Percentiles rank a stretch among this genome's conserved stretches.
Conservation (phyloP, 2,329 filamentous ascomycete genomes). For the Bipolaris gigantea region DNA sequence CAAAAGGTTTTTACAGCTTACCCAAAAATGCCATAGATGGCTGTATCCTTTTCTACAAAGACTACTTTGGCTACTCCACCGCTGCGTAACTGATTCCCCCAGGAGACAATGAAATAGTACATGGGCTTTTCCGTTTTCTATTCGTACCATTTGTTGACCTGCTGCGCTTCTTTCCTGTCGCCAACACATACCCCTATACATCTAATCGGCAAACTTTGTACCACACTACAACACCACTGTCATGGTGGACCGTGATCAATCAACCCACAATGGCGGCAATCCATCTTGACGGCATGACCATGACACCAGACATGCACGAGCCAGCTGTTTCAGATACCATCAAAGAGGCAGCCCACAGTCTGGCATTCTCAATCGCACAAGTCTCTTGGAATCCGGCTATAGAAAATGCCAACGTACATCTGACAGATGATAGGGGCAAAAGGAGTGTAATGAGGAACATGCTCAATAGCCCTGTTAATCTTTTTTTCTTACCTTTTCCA, state of each 20-base stretch:
- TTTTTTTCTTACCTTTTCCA: no score
- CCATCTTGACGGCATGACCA: conserved; percentile 41
- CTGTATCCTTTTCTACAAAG: no score
- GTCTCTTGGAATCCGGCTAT: not conserved
- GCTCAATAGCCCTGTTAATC: no score
- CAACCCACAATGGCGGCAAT: conserved; percentile 10
- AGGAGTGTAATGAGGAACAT: conserved; percentile 13
- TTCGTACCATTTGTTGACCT: no score
- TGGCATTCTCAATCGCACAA: conserved; percentile 9
- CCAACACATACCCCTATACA: no score
- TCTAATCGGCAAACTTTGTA: no score
- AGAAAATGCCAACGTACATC: not conserved
- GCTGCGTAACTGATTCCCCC: no score
- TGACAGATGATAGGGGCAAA: conserved; percentile 33
- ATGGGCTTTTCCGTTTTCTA: no score
- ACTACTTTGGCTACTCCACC: no score
- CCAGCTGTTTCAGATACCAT: conserved; percentile 8
- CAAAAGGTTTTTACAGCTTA: no score
- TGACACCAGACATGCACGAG: conserved; percentile 19
- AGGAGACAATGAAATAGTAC: no score
- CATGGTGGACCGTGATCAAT: not conserved
- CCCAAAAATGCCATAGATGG: not conserved
- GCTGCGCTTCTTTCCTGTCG: no score
- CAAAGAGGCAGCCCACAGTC: conserved; percentile 5
- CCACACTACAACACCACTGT: conserved; percentile 2